Evolutionary conservation across 2,329 filamentous ascomycete genomes (phyloP).

Genomic region (Talaromyces islandicus): DNA sequence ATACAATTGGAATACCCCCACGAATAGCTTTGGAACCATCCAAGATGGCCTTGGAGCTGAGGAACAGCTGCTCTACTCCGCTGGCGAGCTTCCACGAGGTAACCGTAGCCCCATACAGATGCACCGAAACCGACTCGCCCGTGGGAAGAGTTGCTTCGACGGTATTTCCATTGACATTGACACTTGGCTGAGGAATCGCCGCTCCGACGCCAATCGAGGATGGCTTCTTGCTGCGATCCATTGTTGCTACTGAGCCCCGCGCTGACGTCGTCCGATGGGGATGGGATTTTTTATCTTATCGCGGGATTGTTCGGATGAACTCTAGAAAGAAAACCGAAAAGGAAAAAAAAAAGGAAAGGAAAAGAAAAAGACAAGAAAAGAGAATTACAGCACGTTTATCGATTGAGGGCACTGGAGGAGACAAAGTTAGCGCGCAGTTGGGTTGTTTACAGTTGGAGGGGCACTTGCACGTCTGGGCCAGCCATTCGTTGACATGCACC

Average conservation of each 20-base stretch:
- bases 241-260: slow-evolving; percentile 32
- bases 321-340: neutral
- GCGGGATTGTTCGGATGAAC: neutral
- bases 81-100: slow-evolving; percentile 83
- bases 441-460: neutral
- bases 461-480: neutral
- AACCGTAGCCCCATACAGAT: slow-evolving; percentile 89
- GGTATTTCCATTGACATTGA: slow-evolving; percentile 66
- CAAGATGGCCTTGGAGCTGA: slow-evolving; percentile 72
- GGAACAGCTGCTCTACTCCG: slow-evolving; percentile 76
- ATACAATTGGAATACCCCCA: slow-evolving; percentile 87
- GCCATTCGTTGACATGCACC: neutral
- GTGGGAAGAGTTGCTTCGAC: slow-evolving; percentile 77
- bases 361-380: neutral
- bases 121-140: slow-evolving; percentile 77
- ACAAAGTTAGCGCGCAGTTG: neutral
- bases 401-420: neutral
- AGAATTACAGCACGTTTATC: neutral
- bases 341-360: neutral
- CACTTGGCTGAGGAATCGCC: slow-evolving; percentile 67
- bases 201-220: slow-evolving; percentile 69
- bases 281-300: neutral
- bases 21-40: slow-evolving; percentile 87
- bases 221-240: slow-evolving; percentile 82
- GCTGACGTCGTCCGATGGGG: neutral